Percentiles rank a stretch among this genome's conserved stretches.
phyloP scores from a whole-genome alignment of 306 rosid genomes.

The Rosa persica region DNA sequence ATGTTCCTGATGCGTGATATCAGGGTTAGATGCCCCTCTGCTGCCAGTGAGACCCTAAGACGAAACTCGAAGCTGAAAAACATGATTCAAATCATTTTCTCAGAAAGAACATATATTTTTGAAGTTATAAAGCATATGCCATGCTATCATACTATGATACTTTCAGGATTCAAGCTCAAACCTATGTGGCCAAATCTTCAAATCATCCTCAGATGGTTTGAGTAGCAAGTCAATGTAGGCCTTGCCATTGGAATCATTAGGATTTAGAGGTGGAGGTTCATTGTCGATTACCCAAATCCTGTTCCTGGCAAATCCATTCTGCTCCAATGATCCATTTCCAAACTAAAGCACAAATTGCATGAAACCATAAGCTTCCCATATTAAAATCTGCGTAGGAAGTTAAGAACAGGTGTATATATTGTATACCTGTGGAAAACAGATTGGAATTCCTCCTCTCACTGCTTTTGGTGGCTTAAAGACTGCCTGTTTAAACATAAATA shows the following conservation, averaged over 20 bases:
- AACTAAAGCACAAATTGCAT: constrained; percentile 40
- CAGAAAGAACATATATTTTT: neutral
- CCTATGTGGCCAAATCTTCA: constrained; percentile 87
- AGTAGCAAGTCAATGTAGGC: constrained; percentile 62
- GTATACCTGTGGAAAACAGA: constrained; percentile 87
- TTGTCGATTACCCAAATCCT: constrained; percentile 65
- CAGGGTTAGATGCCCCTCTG: constrained; percentile 54
- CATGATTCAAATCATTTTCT: constrained; percentile 3
- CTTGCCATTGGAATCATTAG: constrained; percentile 52
- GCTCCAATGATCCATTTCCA: constrained; percentile 74
- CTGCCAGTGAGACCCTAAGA: constrained; percentile 64
- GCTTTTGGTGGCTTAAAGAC: constrained; percentile 71
- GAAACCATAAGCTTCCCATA: neutral
- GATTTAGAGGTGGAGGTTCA: constrained; percentile 60
- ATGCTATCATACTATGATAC: neutral
- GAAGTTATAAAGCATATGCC: neutral
- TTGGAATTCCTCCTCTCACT: constrained; percentile 90
- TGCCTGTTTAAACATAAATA: constrained; percentile 45
- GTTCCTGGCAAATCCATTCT: constrained; percentile 89
- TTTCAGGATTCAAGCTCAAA: constrained; percentile 17
- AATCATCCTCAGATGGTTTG: constrained; percentile 72
- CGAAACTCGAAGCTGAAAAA: constrained; percentile 83
- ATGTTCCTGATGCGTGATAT: constrained; percentile 81
- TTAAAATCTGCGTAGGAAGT: neutral
- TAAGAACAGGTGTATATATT: neutral